A percentile compares a stretch with the other conserved stretches of the same genome.
phyloP scores from a whole-genome alignment of 352 stramenopile species.

The Phytophthora pistaciae region DNA sequence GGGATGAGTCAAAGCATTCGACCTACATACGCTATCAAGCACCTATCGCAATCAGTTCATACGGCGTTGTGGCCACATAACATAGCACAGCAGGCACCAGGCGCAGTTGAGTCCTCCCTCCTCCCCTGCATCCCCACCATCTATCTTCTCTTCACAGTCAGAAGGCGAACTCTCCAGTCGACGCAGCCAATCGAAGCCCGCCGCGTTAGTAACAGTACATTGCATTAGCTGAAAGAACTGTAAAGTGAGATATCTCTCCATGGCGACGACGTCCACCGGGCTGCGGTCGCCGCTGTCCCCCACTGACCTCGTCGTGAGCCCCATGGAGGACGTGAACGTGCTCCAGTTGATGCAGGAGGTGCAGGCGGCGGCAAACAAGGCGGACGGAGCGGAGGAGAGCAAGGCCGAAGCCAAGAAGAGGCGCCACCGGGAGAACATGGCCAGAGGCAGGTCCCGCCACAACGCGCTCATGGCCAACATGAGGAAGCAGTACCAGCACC shows the following conservation, averaged over 20 bases:
- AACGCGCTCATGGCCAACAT: conserved; percentile 35
- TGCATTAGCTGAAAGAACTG: not conserved
- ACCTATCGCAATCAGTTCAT: conserved; percentile 21
- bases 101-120: conserved; percentile 6
- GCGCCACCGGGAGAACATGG: conserved; percentile 40
- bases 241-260: conserved; percentile 4
- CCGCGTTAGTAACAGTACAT: not conserved
- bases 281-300: conserved; percentile 24
- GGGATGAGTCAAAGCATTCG: conserved; percentile 8
- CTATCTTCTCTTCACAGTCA: conserved; percentile 10
- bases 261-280: conserved; percentile 14
- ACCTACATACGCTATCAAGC: not conserved
- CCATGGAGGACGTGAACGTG: conserved; percentile 12
- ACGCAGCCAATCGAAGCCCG: conserved; percentile 1
- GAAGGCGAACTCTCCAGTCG: no score
- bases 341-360: conserved; percentile 17
- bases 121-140: conserved; percentile 25
- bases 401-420: conserved; percentile 34
- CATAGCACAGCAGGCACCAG: not conserved
- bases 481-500: conserved; percentile 33
- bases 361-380: not conserved
- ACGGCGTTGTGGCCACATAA: conserved; percentile 9
- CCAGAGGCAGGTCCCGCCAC: conserved; percentile 36
- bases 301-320: conserved; percentile 11
- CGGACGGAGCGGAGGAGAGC: conserved; percentile 17